Conservation (phyloP, 148 eudicot species). For the Heliosperma pusillum region DNA sequence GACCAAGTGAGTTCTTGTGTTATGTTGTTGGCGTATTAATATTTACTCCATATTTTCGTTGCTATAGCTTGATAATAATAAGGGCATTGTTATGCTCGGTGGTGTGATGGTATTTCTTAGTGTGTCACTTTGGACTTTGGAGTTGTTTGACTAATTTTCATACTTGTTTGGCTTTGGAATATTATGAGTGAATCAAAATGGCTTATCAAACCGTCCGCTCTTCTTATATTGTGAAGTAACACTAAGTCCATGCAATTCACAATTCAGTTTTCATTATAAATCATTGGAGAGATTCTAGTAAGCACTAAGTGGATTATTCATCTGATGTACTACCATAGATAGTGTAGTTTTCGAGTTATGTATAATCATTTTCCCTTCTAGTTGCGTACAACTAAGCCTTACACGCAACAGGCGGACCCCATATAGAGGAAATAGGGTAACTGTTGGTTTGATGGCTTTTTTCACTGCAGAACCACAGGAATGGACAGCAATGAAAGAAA, state of each 20-base stretch:
- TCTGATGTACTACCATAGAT: too few relatives aligned
- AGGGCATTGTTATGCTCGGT: not conserved
- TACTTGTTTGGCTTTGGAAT: not conserved
- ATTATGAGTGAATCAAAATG: not conserved
- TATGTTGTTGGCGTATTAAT: not conserved
- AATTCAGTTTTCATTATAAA: not conserved
- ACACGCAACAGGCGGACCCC: not conserved
- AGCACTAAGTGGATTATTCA: too few relatives aligned
- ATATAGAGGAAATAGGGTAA: not conserved
- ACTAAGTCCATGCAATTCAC: too few relatives aligned
- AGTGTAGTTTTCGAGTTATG: too few relatives aligned
- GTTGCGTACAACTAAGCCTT: too few relatives aligned
- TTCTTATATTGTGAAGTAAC: too few relatives aligned
- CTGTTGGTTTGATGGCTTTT: not conserved
- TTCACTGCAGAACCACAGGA: slow-evolving; percentile 43
- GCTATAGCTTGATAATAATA: not conserved
- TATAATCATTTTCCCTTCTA: too few relatives aligned
- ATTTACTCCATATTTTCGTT: too few relatives aligned
- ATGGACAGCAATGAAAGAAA: slow-evolving; percentile 44
- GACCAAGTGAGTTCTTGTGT: slow-evolving; percentile 58
- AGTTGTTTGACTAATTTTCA: not conserved
- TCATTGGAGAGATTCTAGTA: too few relatives aligned
- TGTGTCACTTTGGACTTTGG: not conserved
- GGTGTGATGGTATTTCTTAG: not conserved
- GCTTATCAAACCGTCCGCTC: not conserved